Conservation (phyloP, 805 yeast species). For the Candida anglica region DNA sequence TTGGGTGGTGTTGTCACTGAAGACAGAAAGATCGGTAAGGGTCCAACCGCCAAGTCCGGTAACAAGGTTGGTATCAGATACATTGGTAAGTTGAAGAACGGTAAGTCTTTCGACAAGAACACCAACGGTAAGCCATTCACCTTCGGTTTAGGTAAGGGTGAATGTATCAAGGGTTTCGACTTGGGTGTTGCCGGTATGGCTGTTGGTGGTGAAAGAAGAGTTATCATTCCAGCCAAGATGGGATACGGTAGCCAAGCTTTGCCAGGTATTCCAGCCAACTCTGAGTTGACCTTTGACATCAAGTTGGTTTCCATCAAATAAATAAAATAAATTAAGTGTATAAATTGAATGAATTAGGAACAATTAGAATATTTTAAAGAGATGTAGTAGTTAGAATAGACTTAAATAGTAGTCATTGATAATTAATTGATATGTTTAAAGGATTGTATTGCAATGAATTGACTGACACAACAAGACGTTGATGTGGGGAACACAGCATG, state of each 20-base stretch:
- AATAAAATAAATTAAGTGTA: slow-evolving; percentile 5
- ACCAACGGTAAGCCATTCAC: slow-evolving; percentile 94
- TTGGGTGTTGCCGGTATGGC: slow-evolving; percentile 98
- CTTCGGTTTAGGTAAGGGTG: slow-evolving; percentile 92
- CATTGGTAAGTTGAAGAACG: slow-evolving; percentile 95
- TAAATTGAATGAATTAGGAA: too few species aligned
- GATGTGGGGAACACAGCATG: too few species aligned
- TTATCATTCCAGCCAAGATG: slow-evolving; percentile 90
- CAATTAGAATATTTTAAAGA: too few species aligned
- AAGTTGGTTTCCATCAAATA: slow-evolving; percentile 88
- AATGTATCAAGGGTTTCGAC: slow-evolving; percentile 98
- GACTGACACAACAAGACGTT: too few species aligned
- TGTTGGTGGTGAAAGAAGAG: slow-evolving; percentile 98
- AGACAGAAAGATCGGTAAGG: slow-evolving; percentile 87
- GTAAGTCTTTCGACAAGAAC: slow-evolving; percentile 95
- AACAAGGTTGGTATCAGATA: slow-evolving; percentile 94
- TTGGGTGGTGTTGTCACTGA: slow-evolving; percentile 93
- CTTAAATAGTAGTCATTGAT: too few species aligned
- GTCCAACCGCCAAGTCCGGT: slow-evolving; percentile 83
- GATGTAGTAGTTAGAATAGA: too few species aligned
- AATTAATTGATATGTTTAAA: too few species aligned
- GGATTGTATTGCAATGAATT: too few species aligned
- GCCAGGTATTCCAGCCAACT: slow-evolving; percentile 98
- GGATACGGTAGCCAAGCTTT: slow-evolving; percentile 93
- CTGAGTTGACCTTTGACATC: slow-evolving; percentile 93